A percentile compares a stretch with the other conserved stretches of the same genome.
Evolutionary conservation across 352 stramenopile species (phyloP).

Genomic region (Pythium brachiatum): DNA sequence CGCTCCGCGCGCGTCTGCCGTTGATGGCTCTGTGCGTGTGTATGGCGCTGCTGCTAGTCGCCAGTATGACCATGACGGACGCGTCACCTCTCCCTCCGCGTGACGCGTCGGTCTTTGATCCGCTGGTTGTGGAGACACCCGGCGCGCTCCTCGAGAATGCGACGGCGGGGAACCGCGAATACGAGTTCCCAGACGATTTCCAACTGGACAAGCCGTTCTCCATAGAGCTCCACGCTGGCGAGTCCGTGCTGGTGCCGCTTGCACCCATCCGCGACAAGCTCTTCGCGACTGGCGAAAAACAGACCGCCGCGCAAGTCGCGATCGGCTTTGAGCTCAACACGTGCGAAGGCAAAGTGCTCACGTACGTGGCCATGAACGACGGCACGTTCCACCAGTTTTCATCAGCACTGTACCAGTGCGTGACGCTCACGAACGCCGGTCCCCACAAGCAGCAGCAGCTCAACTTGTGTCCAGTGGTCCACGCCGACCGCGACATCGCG

Average conservation of each 20-base stretch:
- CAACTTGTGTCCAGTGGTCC: conserved; percentile 31
- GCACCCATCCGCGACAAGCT: conserved; percentile 28
- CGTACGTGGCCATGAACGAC: conserved; percentile 23
- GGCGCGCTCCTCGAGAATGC: background rate
- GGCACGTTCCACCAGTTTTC: conserved; percentile 22
- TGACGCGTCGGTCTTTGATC: conserved; percentile 10
- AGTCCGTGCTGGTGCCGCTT: conserved; percentile 33
- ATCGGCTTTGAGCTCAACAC: conserved; percentile 35
- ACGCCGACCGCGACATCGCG: conserved; percentile 11
- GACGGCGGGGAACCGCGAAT: conserved; percentile 17
- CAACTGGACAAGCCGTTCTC: conserved; percentile 29
- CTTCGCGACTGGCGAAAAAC: background rate
- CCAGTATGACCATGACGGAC: background rate
- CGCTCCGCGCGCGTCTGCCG: background rate
- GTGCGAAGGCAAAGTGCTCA: conserved; percentile 27
- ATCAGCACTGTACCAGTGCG: conserved; percentile 34
- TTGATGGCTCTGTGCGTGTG: background rate
- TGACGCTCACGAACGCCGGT: conserved; percentile 22
- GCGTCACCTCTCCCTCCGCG: no score
- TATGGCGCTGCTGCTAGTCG: background rate
- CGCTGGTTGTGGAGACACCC: background rate
- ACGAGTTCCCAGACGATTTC: conserved; percentile 27
- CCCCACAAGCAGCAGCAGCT: conserved; percentile 13
- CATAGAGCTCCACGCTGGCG: conserved; percentile 19
- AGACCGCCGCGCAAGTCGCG: background rate